Evolutionary conservation across 2,329 filamentous ascomycete genomes (phyloP), one percentile per base, ranked within the genome.

Genomic region (Clonostachys byssicola): DNA sequence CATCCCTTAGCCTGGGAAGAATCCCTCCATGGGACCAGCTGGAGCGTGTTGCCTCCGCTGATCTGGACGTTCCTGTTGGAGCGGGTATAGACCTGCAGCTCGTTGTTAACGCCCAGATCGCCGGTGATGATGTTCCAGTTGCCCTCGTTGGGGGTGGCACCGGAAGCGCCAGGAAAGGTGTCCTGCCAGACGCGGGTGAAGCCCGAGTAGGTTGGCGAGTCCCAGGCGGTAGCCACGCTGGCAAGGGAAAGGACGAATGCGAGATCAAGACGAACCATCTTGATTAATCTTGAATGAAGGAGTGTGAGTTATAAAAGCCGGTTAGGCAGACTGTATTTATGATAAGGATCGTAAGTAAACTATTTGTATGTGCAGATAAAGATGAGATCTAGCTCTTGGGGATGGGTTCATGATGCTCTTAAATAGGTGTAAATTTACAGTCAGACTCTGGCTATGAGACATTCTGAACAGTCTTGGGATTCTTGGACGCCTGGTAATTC

Each of bases 101-200:
- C 77, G 54, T 73, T 67, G 68, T 81, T 82, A 58, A 68, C 69
- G 52, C 68, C 62, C 45, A 74, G 62, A 45, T 69, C 66, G 17
- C 56, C 57, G 40, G 56, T 52, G 49, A 72, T 65, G 46, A 68
- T 59, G 50, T 71, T 64, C 75, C 75, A 79, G 43, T 60, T 60
- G 44, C 23, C 52, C 5, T 51, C 44, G 56, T 65, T 59, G 6
- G 72, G 68, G 1, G 57, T 48, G 2, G 56, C 49, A 39, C 68
- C 67, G 16, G 59, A 52, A 1, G 44, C 34, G 7, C 75, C 75
- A 3, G 47, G 38, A 47, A 78, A 79, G 20, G 51, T 54, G 20
- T 77, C 73, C 6, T 67, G 59, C 71, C 72, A 79, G 38, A 72
- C 42, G 7, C 61, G 56, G 16, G 49, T 58, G 56, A 66, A 68